A percentile compares a stretch with the other conserved stretches of the same genome.
phyloP scores from a whole-genome alignment of 768 basidiomycete species.

The Wakefieldia striispora region DNA sequence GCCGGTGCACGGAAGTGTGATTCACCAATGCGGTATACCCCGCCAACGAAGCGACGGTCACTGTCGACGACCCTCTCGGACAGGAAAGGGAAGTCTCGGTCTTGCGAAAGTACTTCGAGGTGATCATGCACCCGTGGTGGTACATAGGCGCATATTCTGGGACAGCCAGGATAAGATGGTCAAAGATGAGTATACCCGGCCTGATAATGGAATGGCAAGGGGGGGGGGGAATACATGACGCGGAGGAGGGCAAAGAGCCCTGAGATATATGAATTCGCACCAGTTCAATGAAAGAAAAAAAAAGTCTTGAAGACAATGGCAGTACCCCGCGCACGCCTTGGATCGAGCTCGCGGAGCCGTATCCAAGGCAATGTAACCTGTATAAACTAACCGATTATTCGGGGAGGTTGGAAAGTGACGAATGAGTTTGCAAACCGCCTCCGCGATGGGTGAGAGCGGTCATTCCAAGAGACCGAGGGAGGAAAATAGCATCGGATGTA shows the following conservation, averaged over 20 bases:
- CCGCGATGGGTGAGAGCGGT: constrained; percentile 14
- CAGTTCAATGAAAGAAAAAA: too few relatives aligned
- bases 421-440: constrained; percentile 28
- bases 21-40: too few relatives aligned
- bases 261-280: constrained; percentile 9
- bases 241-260: constrained; percentile 21
- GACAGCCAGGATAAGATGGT: constrained; percentile 30
- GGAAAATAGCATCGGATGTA: constrained; percentile 5
- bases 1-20: too few relatives aligned
- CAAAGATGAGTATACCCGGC: constrained; percentile 17
- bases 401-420: constrained; percentile 23
- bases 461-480: constrained; percentile 16
- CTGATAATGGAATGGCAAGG: too few relatives aligned
- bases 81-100: not conserved
- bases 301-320: too few relatives aligned
- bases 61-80: too few relatives aligned
- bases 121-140: constrained; percentile 25
- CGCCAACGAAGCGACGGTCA: too few relatives aligned
- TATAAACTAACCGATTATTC: not conserved
- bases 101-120: constrained; percentile 28
- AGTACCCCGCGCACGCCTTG: too few relatives aligned
- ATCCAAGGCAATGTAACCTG: not conserved
- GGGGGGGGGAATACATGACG: too few relatives aligned
- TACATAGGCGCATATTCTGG: constrained; percentile 30
- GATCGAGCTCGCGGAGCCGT: not conserved